Evolutionary conservation across 495 filamentous ascomycete species (phyloP).

Genomic region (Choiromyces venosus): DNA sequence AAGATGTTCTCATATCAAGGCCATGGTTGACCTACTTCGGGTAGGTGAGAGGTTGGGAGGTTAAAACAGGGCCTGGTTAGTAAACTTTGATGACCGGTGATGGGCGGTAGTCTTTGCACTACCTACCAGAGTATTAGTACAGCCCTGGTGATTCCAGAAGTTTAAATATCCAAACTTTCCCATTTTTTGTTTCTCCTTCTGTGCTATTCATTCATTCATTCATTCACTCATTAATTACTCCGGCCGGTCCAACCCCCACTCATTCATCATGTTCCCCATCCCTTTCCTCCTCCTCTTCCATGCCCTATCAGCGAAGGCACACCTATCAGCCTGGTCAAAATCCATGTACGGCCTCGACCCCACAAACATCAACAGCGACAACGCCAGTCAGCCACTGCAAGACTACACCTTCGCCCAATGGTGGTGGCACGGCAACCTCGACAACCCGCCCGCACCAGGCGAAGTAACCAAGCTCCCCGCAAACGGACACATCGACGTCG

Average conservation of each 20-base stretch:
- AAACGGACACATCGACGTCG: slow-evolving; percentile 48
- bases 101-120: too few species aligned
- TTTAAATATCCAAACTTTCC: too few species aligned
- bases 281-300: slow-evolving; percentile 6
- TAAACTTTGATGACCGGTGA: too few species aligned
- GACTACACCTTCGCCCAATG: slow-evolving; percentile 22
- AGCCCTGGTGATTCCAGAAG: too few species aligned
- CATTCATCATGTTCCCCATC: neutral
- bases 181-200: too few species aligned
- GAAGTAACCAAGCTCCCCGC: slow-evolving; percentile 51
- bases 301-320: slow-evolving; percentile 23
- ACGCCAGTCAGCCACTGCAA: slow-evolving; percentile 29
- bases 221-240: too few species aligned
- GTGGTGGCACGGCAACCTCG: slow-evolving; percentile 37
- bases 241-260: too few species aligned
- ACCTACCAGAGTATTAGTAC: too few species aligned
- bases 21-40: too few species aligned
- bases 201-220: slow-evolving; percentile 14
- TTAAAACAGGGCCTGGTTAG: too few species aligned
- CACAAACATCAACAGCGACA: slow-evolving; percentile 29
- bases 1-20: too few species aligned
- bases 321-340: slow-evolving; percentile 18
- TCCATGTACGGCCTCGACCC: slow-evolving; percentile 33
- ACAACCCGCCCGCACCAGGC: slow-evolving; percentile 39
- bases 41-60: too few species aligned